Base-by-base conservation (phyloP, 441 rosid genomes). In the Croton setiger region DNA sequence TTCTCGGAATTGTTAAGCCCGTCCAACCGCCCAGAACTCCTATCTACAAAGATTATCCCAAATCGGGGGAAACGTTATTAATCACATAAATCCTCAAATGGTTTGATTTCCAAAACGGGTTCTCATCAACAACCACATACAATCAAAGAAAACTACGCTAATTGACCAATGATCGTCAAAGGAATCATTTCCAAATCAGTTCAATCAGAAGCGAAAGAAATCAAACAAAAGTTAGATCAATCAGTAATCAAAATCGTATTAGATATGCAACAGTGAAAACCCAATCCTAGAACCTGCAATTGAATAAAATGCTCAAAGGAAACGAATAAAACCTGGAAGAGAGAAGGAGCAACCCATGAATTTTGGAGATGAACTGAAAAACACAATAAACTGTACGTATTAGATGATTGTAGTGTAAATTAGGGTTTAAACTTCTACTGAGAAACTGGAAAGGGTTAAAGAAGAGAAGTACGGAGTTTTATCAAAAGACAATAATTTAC, bases 331-430 rank as follows among this genome's bases (percentile, higher is more conserved):
- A 89, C 96, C 96, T 70, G 93, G 97, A 79, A 88, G 87, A 75
- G 98, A 93, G 77, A 92, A 84, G 60, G 92, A 73, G 81, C 97
- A 93, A 75, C 98, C 98, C 97, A 91, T 93, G 67, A 72, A 21
- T 49, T 67, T 37, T 9, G 33, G 44, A 31, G 52, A 54, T 20
- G 14, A 12, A 37, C 37, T 15, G n/a, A 15, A 33, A 33, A 21
- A 41, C 53, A 18, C 17, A 27, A 51, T 52, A 39, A 4, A 7
- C 17, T 39, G 5, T 17, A 66, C 7, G 5, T 17, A 15, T 37
- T 37, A 0, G 1, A 33, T 23, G 23, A 31, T 11, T 13, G 7
- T 12, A 12, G 53, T 21, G 63, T 12, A 71, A 64, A 63, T 56
- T 35, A 51, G 69, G 64, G 33, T 71, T 62, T 33, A 64, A 39